Percentiles rank a stretch among this genome's conserved stretches.
Evolutionary conservation across 306 rosid genomes (phyloP).

Genomic region (Dalbergia oliveri): DNA sequence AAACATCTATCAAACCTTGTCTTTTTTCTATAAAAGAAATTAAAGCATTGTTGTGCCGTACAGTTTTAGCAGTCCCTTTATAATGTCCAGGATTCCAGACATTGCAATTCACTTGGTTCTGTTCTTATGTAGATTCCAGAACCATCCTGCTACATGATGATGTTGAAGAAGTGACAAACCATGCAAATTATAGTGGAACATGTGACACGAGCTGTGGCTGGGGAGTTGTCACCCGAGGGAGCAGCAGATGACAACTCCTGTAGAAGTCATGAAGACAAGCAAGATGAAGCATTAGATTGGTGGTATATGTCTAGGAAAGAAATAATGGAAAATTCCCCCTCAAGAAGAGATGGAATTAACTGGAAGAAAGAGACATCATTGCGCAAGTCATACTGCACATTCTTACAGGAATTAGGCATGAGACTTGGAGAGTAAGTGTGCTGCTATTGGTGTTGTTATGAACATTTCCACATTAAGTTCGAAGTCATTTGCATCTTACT

Average conservation of each 20-base stretch:
- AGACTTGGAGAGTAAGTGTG: slow-evolving; percentile 91
- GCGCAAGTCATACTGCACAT: slow-evolving; percentile 92
- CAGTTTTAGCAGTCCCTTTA: too few species aligned
- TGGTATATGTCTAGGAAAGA: slow-evolving; percentile 85
- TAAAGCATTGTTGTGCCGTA: too few species aligned
- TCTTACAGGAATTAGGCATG: slow-evolving; percentile 92
- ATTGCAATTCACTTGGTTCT: not conserved
- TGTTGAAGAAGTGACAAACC: not conserved
- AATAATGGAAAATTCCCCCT: slow-evolving; percentile 87
- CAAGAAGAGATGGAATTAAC: slow-evolving; percentile 86
- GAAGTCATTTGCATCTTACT: slow-evolving; percentile 10
- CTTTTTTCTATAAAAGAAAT: too few species aligned
- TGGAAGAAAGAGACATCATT: slow-evolving; percentile 84
- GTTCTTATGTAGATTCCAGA: slow-evolving; percentile 14
- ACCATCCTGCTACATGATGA: slow-evolving; percentile 1
- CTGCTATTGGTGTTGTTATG: not conserved
- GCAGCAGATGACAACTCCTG: too few species aligned
- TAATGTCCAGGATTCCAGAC: too few species aligned
- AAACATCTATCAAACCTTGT: not conserved
- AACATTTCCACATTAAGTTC: slow-evolving; percentile 5
- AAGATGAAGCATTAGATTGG: slow-evolving; percentile 27
- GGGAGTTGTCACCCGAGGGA: too few species aligned
- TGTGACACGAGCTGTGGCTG: too few species aligned
- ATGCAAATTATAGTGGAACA: not conserved
- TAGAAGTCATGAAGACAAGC: not conserved